phyloP scores from a whole-genome alignment of 1,284 basidiomycete genomes.

The Trichosporon sp. region DNA sequence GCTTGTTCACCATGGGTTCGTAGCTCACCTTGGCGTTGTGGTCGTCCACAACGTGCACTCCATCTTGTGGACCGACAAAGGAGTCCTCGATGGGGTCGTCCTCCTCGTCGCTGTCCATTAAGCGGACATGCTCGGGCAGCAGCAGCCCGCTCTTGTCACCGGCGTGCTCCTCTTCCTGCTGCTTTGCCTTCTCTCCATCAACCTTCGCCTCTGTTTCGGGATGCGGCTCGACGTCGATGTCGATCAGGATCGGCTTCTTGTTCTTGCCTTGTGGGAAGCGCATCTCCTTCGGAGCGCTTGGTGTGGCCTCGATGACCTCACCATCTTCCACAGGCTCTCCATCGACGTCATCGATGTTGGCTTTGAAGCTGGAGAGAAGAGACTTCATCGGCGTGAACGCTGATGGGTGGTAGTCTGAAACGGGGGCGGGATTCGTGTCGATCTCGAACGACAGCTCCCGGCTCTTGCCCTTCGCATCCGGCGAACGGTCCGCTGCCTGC shows the following conservation, averaged over 20 bases:
- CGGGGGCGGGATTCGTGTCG: neutral
- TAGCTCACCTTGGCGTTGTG: slow-evolving; percentile 27
- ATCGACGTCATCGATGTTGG: neutral
- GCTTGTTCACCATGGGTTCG: neutral
- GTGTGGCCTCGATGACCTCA: neutral
- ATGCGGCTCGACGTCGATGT: neutral
- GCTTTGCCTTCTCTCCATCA: neutral
- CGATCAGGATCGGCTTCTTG: slow-evolving; percentile 4
- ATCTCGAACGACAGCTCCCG: neutral
- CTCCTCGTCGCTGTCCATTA: slow-evolving; percentile 14
- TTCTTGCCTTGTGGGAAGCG: neutral
- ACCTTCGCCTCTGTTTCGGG: neutral
- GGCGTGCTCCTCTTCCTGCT: neutral
- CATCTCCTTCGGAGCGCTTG: neutral
- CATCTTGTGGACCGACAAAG: slow-evolving; percentile 20
- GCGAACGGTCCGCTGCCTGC: neutral
- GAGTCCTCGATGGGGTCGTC: slow-evolving; percentile 9
- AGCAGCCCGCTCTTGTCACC: slow-evolving; percentile 7
- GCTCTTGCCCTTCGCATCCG: slow-evolving; percentile 1
- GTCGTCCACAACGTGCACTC: slow-evolving; percentile 37
- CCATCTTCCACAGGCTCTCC: neutral
- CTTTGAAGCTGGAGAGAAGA: neutral
- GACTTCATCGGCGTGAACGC: slow-evolving; percentile 9
- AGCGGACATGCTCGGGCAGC: slow-evolving; percentile 30
- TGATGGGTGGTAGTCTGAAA: neutral